Percentiles rank a stretch among this genome's conserved stretches.
Conservation (phyloP, 768 basidiomycete genomes). For the Termitomyces eurrhizus region DNA sequence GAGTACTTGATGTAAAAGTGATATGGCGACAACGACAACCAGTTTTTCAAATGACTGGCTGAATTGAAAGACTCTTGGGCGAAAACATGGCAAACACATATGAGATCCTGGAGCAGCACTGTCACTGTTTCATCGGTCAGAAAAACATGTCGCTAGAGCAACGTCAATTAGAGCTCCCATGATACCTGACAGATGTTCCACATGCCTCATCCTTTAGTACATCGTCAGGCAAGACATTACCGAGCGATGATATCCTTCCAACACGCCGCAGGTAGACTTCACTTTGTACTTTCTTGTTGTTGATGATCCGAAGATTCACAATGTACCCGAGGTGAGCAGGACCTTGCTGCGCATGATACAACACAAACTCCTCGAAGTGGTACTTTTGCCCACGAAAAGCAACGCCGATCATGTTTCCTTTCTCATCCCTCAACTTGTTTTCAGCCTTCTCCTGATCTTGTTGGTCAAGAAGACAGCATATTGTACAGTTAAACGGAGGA, state of each 20-base stretch:
- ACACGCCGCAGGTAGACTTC: constrained; percentile 33
- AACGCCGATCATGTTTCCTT: constrained; percentile 34
- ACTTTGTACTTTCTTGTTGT: constrained; percentile 14
- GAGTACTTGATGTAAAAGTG: constrained; percentile 56
- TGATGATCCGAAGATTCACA: constrained; percentile 21
- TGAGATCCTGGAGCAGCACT: constrained; percentile 33
- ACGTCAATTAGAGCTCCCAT: not conserved
- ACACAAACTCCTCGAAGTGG: constrained; percentile 60
- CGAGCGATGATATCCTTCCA: constrained; percentile 44
- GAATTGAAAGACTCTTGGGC: constrained; percentile 22
- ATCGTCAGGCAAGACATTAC: constrained; percentile 31
- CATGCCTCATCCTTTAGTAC: constrained; percentile 56
- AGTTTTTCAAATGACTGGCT: constrained; percentile 28
- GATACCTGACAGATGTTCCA: not conserved
- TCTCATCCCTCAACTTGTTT: constrained; percentile 25
- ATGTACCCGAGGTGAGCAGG: constrained; percentile 59
- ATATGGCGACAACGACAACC: constrained; percentile 49
- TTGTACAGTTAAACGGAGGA: constrained; percentile 52
- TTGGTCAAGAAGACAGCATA: constrained; percentile 36
- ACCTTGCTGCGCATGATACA: constrained; percentile 44
- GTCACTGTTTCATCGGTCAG: constrained; percentile 43
- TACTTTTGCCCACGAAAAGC: constrained; percentile 44
- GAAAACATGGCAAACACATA: constrained; percentile 47
- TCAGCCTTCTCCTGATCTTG: constrained; percentile 26
- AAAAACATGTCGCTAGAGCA: constrained; percentile 55